Percentiles rank a stretch among this genome's conserved stretches.
phyloP scores from a whole-genome alignment of 176 grass and related monocot genomes.

The Stipa capillata region DNA sequence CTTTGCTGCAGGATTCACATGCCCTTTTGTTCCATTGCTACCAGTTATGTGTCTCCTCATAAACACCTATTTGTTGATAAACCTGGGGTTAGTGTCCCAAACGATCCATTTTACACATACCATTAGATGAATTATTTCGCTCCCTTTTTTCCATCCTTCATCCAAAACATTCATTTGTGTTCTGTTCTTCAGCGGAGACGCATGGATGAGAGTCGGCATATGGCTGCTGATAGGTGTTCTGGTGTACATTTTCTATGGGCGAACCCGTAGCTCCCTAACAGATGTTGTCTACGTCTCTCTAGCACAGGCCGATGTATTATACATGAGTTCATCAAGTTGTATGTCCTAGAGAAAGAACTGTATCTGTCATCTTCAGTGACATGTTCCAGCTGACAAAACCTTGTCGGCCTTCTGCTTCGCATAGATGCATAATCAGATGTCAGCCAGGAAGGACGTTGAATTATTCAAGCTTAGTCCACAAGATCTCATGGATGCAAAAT shows the following conservation, averaged over 20 bases:
- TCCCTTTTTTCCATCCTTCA: background rate
- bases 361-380: background rate
- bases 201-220: constrained; percentile 70
- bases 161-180: background rate
- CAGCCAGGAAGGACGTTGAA: background rate
- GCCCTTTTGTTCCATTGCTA: constrained; percentile 81
- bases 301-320: too few species aligned
- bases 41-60: constrained; percentile 78
- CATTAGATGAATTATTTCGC: background rate
- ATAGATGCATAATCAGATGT: background rate
- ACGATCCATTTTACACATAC: background rate
- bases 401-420: background rate
- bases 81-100: constrained; percentile 64
- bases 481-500: background rate
- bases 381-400: background rate
- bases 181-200: constrained; percentile 36
- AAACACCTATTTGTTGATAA: constrained; percentile 90
- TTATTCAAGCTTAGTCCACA: background rate
- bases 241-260: constrained; percentile 85
- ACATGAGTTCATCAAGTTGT: constrained; percentile 39
- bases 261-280: constrained; percentile 63
- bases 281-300: constrained; percentile 47
- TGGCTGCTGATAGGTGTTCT: constrained; percentile 83
- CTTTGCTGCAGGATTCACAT: constrained; percentile 71
- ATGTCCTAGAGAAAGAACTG: constrained; percentile 5